Percentiles rank a stretch among this genome's conserved stretches.
Evolutionary conservation across 768 basidiomycete genomes (phyloP).

Genomic region (Trametes cingulata): DNA sequence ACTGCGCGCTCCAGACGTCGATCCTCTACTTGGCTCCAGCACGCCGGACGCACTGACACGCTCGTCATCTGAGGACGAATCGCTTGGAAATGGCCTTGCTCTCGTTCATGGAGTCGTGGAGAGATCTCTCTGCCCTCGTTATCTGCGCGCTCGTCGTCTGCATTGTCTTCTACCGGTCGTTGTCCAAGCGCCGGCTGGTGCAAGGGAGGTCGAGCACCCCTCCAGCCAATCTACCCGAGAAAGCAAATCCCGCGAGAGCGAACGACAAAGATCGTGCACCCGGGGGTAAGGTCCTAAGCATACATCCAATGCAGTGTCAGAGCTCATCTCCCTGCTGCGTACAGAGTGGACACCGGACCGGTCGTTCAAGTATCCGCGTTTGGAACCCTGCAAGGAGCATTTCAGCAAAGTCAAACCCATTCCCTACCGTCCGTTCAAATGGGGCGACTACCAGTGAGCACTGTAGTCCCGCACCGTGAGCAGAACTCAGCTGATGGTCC

Average conservation of each 20-base stretch:
- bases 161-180: neutral
- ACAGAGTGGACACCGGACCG: conserved; percentile 55
- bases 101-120: neutral
- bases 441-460: conserved; percentile 65
- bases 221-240: neutral
- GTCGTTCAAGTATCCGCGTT: conserved; percentile 50
- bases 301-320: neutral
- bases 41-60: too few relatives aligned
- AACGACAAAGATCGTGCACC: conserved; percentile 7
- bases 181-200: neutral
- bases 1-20: too few relatives aligned
- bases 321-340: neutral
- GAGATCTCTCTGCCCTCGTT: neutral
- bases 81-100: neutral
- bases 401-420: conserved; percentile 53
- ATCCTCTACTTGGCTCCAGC: too few relatives aligned
- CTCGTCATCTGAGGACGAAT: neutral
- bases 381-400: conserved; percentile 42
- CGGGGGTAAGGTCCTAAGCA: conserved; percentile 1
- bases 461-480: neutral
- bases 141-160: neutral
- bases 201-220: neutral
- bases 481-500: neutral
- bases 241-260: neutral
- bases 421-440: conserved; percentile 65